phyloP scores from a whole-genome alignment of 2,329 filamentous ascomycete species.

The Talaromyces islandicus region DNA sequence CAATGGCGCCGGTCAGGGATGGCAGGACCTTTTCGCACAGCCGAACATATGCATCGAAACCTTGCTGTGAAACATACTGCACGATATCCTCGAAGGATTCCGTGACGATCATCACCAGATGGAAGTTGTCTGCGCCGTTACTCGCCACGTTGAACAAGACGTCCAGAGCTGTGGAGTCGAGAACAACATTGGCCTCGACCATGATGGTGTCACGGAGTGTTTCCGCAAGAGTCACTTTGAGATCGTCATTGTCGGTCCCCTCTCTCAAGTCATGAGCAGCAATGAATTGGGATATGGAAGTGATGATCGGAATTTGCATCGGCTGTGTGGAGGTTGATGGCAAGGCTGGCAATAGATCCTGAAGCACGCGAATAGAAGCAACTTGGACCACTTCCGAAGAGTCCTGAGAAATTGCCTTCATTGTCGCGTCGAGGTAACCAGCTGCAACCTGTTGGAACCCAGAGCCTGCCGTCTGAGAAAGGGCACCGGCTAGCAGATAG shows the following conservation, averaged over 20 bases:
- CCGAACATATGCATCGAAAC: constrained; percentile 63
- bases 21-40: constrained; percentile 84
- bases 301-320: constrained; percentile 57
- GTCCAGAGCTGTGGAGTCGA: constrained; percentile 66
- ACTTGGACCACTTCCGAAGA: constrained; percentile 85
- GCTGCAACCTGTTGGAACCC: constrained; percentile 40
- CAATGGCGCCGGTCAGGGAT: constrained; percentile 80
- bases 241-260: constrained; percentile 81
- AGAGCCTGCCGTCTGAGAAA: constrained; percentile 63
- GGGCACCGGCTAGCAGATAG: constrained; percentile 74
- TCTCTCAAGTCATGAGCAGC: constrained; percentile 74
- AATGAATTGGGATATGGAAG: constrained; percentile 65
- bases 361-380: constrained; percentile 79
- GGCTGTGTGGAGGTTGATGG: constrained; percentile 45
- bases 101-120: constrained; percentile 77
- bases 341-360: constrained; percentile 57
- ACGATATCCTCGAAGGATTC: constrained; percentile 91
- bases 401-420: constrained; percentile 70
- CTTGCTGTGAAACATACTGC: constrained; percentile 57
- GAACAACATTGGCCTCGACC: constrained; percentile 67
- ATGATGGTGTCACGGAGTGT: constrained; percentile 77
- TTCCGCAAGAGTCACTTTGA: constrained; percentile 84
- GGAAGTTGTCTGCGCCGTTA: constrained; percentile 83
- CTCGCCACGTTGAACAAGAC: constrained; percentile 85
- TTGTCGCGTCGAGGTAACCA: constrained; percentile 50